Percentiles rank a stretch among this genome's conserved stretches.
Evolutionary conservation across 176 grass and related monocot species (phyloP).

Genomic region (Cenchrus fungigraminus): DNA sequence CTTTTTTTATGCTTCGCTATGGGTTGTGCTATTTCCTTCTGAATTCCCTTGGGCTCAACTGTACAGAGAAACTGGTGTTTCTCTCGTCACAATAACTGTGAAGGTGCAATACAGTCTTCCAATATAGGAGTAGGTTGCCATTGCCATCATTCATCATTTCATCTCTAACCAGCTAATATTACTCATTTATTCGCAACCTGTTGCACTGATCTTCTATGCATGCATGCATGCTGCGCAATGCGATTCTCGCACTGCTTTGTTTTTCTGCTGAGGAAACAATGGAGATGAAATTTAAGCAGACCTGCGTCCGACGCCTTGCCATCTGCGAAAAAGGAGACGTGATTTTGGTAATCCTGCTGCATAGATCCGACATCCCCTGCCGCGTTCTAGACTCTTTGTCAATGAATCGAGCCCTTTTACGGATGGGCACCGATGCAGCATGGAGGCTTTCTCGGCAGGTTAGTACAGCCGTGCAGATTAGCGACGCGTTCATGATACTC

Average conservation of each 20-base stretch:
- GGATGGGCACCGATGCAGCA: not conserved
- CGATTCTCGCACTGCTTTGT: not conserved
- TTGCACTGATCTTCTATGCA: not conserved
- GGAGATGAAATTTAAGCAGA: not conserved
- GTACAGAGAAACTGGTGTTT: constrained; percentile 29
- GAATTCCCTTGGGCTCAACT: constrained; percentile 16
- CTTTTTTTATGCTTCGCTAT: not conserved
- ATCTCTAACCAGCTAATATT: not conserved
- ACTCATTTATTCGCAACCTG: not conserved
- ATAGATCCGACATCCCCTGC: not conserved
- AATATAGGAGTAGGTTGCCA: not conserved
- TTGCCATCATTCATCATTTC: not conserved
- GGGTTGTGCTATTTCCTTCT: constrained; percentile 19
- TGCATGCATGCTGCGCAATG: not conserved
- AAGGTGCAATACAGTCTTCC: constrained; percentile 3
- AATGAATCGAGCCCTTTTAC: not conserved
- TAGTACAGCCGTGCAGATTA: not conserved
- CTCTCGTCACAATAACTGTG: not conserved
- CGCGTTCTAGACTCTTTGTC: not conserved
- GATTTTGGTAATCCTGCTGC: not conserved
- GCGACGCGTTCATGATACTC: not conserved
- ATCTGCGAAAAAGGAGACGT: not conserved
- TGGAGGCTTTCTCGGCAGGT: not conserved
- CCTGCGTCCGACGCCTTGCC: not conserved
- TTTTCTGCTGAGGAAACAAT: not conserved